Evolutionary conservation across 257 asterid species (phyloP).

Genomic region (Leptodermis oblonga): DNA sequence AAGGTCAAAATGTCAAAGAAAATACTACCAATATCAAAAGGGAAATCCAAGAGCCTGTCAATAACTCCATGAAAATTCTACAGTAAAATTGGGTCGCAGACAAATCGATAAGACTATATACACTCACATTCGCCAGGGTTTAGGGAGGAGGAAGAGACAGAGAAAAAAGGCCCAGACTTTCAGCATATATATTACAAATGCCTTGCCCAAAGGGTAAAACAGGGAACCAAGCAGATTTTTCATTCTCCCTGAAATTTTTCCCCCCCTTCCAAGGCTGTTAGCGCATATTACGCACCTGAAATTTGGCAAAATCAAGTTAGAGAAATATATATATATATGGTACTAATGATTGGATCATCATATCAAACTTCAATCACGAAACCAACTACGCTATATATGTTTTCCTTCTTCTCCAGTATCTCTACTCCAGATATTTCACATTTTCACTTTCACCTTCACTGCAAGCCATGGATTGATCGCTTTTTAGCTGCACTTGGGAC

Average conservation of each 20-base stretch:
- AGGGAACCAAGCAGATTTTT: constrained; percentile 8
- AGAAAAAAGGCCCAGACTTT: constrained; percentile 18
- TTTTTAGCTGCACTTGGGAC: constrained; percentile 25
- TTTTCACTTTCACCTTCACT: no score
- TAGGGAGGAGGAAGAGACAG: constrained; percentile 18
- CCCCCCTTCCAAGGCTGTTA: constrained; percentile 25
- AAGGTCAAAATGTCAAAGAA: not conserved
- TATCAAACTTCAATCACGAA: constrained; percentile 29
- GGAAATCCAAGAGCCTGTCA: constrained; percentile 14
- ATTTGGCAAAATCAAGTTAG: constrained; percentile 39
- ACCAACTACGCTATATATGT: constrained; percentile 23
- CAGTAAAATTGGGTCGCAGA: constrained; percentile 33
- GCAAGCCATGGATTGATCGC: constrained; percentile 26
- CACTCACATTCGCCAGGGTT: constrained; percentile 40
- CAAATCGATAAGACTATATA: constrained; percentile 44
- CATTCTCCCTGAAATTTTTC: constrained; percentile 25
- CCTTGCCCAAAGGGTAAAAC: constrained; percentile 19
- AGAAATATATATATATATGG: no score
- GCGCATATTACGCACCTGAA: constrained; percentile 38
- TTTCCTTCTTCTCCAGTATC: constrained; percentile 29
- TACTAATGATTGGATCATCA: constrained; percentile 15
- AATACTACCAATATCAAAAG: not conserved
- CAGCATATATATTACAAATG: constrained; percentile 24
- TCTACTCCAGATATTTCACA: constrained; percentile 27
- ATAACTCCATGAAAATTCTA: constrained; percentile 29